Conservation (phyloP, 1,284 basidiomycete species). For the Exobasidium rhododendri region DNA sequence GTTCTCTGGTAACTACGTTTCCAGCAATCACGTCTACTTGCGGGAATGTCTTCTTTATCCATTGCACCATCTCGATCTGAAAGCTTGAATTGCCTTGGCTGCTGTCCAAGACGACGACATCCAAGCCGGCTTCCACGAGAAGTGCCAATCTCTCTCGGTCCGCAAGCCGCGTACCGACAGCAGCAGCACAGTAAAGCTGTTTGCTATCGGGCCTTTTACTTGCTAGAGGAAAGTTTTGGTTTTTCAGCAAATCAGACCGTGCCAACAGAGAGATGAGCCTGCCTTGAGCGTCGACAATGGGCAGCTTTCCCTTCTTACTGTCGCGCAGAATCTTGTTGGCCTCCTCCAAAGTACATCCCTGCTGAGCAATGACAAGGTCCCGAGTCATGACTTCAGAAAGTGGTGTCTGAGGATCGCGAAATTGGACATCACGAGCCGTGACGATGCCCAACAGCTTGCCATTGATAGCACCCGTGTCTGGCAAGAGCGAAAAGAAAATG, state of each 20-base stretch:
- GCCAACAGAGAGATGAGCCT: constrained; percentile 49
- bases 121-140: constrained; percentile 89
- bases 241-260: constrained; percentile 94
- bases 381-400: constrained; percentile 85
- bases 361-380: constrained; percentile 48
- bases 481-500: neutral
- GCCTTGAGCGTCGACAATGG: constrained; percentile 49
- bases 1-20: constrained; percentile 96
- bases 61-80: constrained; percentile 91
- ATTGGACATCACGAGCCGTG: constrained; percentile 93
- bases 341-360: constrained; percentile 66
- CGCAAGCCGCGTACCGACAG: constrained; percentile 85
- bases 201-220: constrained; percentile 88
- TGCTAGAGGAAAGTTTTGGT: constrained; percentile 92
- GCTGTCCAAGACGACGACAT: constrained; percentile 92
- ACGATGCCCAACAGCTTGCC: constrained; percentile 95
- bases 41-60: constrained; percentile 81
- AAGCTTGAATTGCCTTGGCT: constrained; percentile 93
- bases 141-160: constrained; percentile 81
- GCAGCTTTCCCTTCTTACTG: constrained; percentile 97
- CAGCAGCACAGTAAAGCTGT: constrained; percentile 96
- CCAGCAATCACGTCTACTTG: constrained; percentile 83
- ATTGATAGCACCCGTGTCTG: constrained; percentile 81
- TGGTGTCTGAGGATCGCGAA: constrained; percentile 69
- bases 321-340: constrained; percentile 93